A percentile compares a stretch with the other conserved stretches of the same genome.
Conservation (phyloP, 2,329 filamentous ascomycete species). For the Trichoderma arundinaceum region DNA sequence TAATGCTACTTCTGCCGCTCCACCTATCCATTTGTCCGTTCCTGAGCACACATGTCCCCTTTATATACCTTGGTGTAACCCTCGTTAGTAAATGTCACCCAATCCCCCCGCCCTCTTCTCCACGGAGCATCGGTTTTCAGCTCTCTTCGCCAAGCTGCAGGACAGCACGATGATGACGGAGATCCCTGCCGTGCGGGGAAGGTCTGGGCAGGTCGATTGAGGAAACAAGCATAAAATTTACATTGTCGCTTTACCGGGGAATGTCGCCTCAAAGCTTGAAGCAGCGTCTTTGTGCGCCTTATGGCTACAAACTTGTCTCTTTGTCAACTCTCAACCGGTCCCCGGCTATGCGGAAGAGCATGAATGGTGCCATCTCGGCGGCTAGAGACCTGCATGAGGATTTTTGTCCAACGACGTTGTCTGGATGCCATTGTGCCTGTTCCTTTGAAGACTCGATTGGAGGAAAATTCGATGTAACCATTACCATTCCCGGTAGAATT, state of each 20-base stretch:
- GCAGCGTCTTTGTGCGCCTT: neutral
- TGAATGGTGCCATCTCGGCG: neutral
- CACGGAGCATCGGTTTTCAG: neutral
- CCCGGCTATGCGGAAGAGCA: neutral
- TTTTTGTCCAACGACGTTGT: neutral
- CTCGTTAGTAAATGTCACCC: neutral
- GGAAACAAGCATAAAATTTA: constrained; percentile 9
- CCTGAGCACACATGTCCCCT: neutral
- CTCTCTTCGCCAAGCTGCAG: neutral
- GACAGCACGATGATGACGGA: neutral
- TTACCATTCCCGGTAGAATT: neutral
- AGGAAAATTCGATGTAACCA: neutral
- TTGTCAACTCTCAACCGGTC: neutral
- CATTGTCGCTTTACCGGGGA: neutral
- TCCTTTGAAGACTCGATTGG: neutral
- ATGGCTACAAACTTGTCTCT: neutral
- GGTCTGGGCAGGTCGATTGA: neutral
- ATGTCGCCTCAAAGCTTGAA: neutral
- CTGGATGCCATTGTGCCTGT: neutral
- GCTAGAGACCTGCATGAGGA: neutral
- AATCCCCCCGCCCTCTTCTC: neutral
- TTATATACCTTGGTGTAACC: neutral
- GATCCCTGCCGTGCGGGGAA: constrained; percentile 2
- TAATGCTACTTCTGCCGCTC: neutral
- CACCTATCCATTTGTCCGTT: neutral